Evolutionary conservation across 192 early-diverging fungal genomes (phyloP).

Genomic region (Phlyctochytrium planicorne): DNA sequence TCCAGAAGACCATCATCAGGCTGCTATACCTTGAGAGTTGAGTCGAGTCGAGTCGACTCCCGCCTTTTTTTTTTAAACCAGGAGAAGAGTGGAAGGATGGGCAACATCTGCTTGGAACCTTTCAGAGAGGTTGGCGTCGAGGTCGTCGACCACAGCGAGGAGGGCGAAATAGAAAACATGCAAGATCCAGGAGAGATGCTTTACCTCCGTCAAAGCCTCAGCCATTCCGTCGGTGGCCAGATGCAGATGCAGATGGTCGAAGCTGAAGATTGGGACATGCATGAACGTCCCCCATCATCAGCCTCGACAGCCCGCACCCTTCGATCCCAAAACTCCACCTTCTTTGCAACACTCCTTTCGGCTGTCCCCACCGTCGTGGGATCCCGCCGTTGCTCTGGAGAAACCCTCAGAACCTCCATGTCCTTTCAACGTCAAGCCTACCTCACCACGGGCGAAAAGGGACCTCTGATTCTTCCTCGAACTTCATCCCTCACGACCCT

Average conservation of each 20-base stretch:
- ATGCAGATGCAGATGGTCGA: neutral
- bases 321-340: neutral
- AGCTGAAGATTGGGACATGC: neutral
- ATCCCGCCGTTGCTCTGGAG: neutral
- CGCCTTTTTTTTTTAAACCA: too few relatives aligned
- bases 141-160: neutral
- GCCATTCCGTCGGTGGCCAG: neutral
- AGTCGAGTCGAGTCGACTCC: too few relatives aligned
- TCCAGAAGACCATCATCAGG: too few relatives aligned
- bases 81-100: too few relatives aligned
- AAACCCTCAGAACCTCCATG: neutral
- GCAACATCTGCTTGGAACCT: too few relatives aligned
- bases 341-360: neutral
- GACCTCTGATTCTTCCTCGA: constrained; percentile 15
- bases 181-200: neutral
- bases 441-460: constrained; percentile 1
- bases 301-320: neutral
- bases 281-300: neutral
- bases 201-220: neutral
- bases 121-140: too few relatives aligned
- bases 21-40: too few relatives aligned
- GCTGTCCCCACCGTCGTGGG: neutral
- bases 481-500: constrained; percentile 11
- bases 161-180: neutral
- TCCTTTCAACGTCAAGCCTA: neutral